Conservation (phyloP, 1,284 basidiomycete genomes). For the Cutaneotrichosporon sp. region DNA sequence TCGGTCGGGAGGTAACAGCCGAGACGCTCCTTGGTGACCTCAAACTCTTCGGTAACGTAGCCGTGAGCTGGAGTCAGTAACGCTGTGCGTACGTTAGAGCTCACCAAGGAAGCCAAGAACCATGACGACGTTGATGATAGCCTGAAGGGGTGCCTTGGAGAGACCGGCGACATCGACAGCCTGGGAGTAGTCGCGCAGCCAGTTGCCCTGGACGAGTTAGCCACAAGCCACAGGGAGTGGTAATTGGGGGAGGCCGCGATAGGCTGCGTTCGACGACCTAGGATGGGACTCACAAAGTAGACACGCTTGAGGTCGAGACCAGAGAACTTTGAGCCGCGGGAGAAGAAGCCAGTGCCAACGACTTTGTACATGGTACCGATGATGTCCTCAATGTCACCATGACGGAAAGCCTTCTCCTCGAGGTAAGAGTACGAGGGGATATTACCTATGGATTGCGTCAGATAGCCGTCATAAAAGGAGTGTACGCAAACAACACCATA, state of each 20-base stretch:
- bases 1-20: constrained; percentile 82
- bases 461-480: not conserved
- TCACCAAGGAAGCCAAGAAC: constrained; percentile 65
- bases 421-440: constrained; percentile 48
- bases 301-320: constrained; percentile 46
- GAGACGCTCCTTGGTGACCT: constrained; percentile 80
- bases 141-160: constrained; percentile 64
- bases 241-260: too few relatives aligned
- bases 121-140: constrained; percentile 82
- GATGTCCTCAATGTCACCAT: constrained; percentile 69
- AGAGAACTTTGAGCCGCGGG: constrained; percentile 64
- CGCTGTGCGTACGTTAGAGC: not conserved
- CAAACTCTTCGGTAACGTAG: constrained; percentile 61
- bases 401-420: constrained; percentile 66
- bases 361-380: constrained; percentile 57
- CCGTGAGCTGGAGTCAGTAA: constrained; percentile 16
- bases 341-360: constrained; percentile 59
- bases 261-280: not conserved
- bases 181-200: constrained; percentile 70
- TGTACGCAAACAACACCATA: too few relatives aligned
- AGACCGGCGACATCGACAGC: constrained; percentile 78
- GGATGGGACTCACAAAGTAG: constrained; percentile 43
- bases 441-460: constrained; percentile 28
- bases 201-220: constrained; percentile 32
- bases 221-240: too few relatives aligned